Evolutionary conservation across 371 early-diverging fungal species (phyloP).

Genomic region (Rhizopus sp.): DNA sequence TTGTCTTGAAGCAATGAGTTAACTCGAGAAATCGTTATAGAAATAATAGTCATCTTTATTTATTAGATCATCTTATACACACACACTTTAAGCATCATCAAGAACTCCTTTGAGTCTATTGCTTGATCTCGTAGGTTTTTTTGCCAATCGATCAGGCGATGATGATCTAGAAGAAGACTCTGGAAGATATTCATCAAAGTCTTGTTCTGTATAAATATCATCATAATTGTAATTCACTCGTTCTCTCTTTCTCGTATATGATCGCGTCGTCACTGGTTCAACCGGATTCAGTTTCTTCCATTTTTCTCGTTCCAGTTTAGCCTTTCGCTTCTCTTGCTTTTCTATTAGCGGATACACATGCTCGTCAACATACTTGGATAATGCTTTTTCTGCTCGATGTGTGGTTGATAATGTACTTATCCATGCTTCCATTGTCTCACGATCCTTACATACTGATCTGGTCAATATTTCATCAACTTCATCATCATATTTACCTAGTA

Average conservation of each 20-base stretch:
- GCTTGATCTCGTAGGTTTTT: too few species aligned
- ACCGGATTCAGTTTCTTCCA: constrained; percentile 16
- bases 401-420: constrained; percentile 15
- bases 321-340: constrained; percentile 13
- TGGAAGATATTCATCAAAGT: constrained; percentile 10
- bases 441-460: constrained; percentile 18
- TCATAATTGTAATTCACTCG: constrained; percentile 27
- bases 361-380: constrained; percentile 15
- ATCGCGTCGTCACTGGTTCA: constrained; percentile 23
- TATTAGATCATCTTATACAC: too few species aligned
- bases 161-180: neutral
- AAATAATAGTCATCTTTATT: too few species aligned
- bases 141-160: too few species aligned
- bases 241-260: constrained; percentile 13
- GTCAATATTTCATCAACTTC: neutral
- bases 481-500: constrained; percentile 31
- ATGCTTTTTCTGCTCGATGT: constrained; percentile 21
- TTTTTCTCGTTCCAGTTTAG: constrained; percentile 22
- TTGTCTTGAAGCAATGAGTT: too few species aligned
- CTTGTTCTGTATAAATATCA: constrained; percentile 14
- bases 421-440: constrained; percentile 22
- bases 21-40: too few species aligned
- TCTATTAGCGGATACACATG: constrained; percentile 22
- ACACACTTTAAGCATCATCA: too few species aligned
- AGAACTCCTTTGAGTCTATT: too few species aligned